Evolutionary conservation across 78 protist species (phyloP).

Genomic region (Cyanophora paradoxa): DNA sequence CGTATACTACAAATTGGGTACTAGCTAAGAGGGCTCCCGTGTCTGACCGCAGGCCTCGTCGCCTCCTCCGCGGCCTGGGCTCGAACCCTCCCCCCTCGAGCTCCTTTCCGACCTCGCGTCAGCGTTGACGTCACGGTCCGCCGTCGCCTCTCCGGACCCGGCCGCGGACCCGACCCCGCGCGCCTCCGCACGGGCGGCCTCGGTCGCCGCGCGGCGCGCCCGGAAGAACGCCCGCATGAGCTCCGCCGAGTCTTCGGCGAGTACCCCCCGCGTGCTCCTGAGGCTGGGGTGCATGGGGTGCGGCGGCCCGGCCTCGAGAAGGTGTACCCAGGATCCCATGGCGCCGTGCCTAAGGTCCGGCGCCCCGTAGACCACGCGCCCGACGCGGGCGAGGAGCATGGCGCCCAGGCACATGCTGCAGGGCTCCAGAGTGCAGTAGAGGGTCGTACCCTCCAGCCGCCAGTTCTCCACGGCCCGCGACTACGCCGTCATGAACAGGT

Average conservation of each 20-base stretch:
- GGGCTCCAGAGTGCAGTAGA: conserved; percentile 4
- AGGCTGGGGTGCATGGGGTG: background rate
- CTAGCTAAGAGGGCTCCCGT: no score
- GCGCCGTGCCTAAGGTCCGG: background rate
- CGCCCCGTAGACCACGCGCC: conserved; percentile 1
- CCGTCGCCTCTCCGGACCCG: no score
- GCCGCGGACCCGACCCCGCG: no score
- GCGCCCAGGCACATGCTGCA: conserved; percentile 10
- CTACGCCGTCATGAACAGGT: background rate
- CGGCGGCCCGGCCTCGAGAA: background rate
- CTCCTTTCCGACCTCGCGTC: no score
- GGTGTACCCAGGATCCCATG: background rate
- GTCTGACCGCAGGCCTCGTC: no score
- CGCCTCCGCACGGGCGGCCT: no score
- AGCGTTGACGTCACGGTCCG: no score
- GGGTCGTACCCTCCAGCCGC: background rate
- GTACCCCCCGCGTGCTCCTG: background rate
- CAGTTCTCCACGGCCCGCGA: background rate
- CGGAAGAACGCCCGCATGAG: background rate
- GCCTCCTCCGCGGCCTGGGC: no score
- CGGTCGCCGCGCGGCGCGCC: background rate
- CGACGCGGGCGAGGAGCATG: background rate
- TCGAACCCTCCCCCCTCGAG: no score
- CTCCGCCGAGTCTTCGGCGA: background rate
- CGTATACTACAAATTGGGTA: no score